Base-by-base conservation (phyloP, 2,329 filamentous ascomycete species). In the Thelonectria discophora region DNA sequence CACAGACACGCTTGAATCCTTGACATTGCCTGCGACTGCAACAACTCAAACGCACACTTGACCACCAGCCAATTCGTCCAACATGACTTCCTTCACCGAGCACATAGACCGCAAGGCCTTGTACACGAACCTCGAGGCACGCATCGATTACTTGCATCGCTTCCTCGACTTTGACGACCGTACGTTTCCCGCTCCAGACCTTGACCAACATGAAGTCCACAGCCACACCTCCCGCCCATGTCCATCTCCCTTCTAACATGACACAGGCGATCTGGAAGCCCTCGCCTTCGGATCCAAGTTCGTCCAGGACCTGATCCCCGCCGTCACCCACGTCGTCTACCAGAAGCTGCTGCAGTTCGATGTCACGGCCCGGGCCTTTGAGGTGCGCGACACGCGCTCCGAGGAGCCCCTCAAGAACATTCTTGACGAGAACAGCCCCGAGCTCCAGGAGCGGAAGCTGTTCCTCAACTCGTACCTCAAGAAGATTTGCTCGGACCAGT, bases 271-370 rank as follows among this genome's bases (percentile, higher is more conserved):
- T 32, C 37, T 64, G 12, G 62, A 64, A 43, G 62, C 62, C 15
- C 42, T 64, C 5, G 58, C 58, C 8, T 64, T 64, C 12, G 62
- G 62, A 18, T 61, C 62, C 48, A 64, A 64, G 39, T 64, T 64
- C 37, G 62, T 64, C 42, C 45, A 64, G 42, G 62, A 64, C 27
- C 40, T 64, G 3, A 64, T 64, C 43, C 62, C 62, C 6, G 58
- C 62, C 39, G 62, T 64, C 9, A 49, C 55, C 3, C 62, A 64
- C 37, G 27, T 64, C 49, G 58, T 64, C 53, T 64, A 64, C 27
- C 58, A 46, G 27, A 64, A 64, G 42, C 62, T 64, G 5, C 62
- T 64, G 18, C 57, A 64, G 21, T 64, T 64, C 50, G 62, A 64
- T 21, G 57, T 64, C 9, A 64, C 62, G 4, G 62, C 62, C 20